Conservation (phyloP, 495 filamentous ascomycete species). For the Hypoxylon lenormandii region DNA sequence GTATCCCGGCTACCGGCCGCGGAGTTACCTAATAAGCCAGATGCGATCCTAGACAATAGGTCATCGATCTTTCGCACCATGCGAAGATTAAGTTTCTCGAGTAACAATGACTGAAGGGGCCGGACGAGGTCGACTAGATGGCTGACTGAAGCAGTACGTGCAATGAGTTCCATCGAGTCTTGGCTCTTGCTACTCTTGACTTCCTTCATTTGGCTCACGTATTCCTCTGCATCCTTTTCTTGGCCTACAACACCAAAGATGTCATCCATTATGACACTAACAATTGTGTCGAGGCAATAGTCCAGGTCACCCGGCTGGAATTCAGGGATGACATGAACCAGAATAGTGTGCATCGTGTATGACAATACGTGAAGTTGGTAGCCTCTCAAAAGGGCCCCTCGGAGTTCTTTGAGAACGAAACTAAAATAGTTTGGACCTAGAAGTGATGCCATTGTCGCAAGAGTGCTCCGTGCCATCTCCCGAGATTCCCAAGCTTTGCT, state of each 20-base stretch:
- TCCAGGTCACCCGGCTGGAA: slow-evolving; percentile 87
- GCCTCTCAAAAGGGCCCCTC: slow-evolving; percentile 80
- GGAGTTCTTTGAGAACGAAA: slow-evolving; percentile 92
- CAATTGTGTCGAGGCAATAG: slow-evolving; percentile 82
- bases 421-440: slow-evolving; percentile 84
- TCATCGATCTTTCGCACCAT: slow-evolving; percentile 91
- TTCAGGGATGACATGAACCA: slow-evolving; percentile 77
- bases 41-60: slow-evolving; percentile 81
- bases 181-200: slow-evolving; percentile 97
- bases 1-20: slow-evolving; percentile 79
- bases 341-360: slow-evolving; percentile 91
- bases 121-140: slow-evolving; percentile 78
- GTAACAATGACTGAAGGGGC: slow-evolving; percentile 79
- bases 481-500: slow-evolving; percentile 88
- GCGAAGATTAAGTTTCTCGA: slow-evolving; percentile 81
- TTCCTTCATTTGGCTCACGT: slow-evolving; percentile 94
- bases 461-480: slow-evolving; percentile 87
- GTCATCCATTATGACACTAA: slow-evolving; percentile 92
- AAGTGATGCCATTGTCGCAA: slow-evolving; percentile 81
- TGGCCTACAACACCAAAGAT: slow-evolving; percentile 95
- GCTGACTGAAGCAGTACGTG: slow-evolving; percentile 78
- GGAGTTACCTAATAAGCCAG: slow-evolving; percentile 83
- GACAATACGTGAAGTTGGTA: slow-evolving; percentile 96
- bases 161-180: slow-evolving; percentile 94
- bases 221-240: slow-evolving; percentile 97